These are phyloP conservation scores for Xylaria scruposa DNA, from an alignment of 495 filamentous ascomycete genomes.

Conservation along the genomic window DNA sequence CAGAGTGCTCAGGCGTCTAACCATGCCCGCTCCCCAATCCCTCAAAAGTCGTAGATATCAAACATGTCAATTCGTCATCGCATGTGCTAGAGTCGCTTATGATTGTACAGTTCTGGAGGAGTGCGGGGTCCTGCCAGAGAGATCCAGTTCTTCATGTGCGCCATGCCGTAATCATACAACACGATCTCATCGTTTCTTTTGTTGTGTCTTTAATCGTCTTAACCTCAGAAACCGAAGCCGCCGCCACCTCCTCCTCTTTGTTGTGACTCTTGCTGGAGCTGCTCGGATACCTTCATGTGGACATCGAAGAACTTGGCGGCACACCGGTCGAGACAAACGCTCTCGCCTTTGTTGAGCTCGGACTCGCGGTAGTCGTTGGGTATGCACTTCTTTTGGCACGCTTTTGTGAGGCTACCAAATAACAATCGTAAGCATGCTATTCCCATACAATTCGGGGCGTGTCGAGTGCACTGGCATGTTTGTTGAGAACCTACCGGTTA, in stretches of 20 bases:
- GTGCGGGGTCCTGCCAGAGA: background rate
- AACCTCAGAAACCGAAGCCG: constrained; percentile 43
- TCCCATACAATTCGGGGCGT: background rate
- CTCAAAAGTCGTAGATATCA: constrained; percentile 9
- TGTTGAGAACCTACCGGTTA: constrained; percentile 68
- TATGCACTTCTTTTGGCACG: constrained; percentile 92
- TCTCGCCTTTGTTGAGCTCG: constrained; percentile 98
- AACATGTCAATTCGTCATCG: constrained; percentile 20
- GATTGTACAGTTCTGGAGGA: constrained; percentile 24
- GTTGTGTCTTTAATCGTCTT: constrained; percentile 11
- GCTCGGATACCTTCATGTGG: constrained; percentile 83
- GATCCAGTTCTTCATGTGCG: constrained; percentile 11
- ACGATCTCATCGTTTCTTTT: background rate
- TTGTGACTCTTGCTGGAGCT: constrained; percentile 58
- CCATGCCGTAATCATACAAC: background rate
- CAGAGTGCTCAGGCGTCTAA: constrained; percentile 9
- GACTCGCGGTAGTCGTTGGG: constrained; percentile 88
- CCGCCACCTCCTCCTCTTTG: constrained; percentile 50
- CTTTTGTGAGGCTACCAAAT: constrained; percentile 73
- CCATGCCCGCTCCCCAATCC: constrained; percentile 9
- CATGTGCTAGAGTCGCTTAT: constrained; percentile 23
- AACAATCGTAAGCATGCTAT: constrained; percentile 18
- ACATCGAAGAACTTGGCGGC: constrained; percentile 98
- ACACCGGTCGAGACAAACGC: constrained; percentile 96
- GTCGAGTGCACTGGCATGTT: background rate